Base-by-base conservation (phyloP, 768 basidiomycete genomes). In the Daedaleopsis nitida region DNA sequence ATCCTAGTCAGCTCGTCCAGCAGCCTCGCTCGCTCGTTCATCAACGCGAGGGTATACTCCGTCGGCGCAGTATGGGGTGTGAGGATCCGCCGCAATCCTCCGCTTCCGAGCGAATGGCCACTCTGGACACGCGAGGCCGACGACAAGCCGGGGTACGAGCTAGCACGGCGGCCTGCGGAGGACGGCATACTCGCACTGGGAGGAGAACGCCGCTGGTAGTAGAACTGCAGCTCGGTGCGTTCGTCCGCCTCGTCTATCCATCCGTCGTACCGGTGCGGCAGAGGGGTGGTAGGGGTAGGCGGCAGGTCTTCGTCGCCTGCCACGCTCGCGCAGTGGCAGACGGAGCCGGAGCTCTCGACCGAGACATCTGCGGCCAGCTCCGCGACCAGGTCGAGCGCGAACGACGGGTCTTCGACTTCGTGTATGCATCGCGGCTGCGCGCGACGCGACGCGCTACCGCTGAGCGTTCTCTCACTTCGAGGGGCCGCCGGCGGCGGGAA, bases 21-120 rank as follows among this genome's bases (percentile, higher is more conserved):
- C 23, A 89, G 68, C 42, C 78, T 73, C 0, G 86, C 85, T 0
- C 87, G 82, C 64, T 88, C 84, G 16, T 82, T 80, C 17, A 88
- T 61, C 8, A 89, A 76, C 13, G 80, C 75, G 17, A 81, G 71
- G 1, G 83, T 86, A 39, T 80, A 76, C 17, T 80, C 72, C 42
- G 75, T 74, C 7, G 80, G 76, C 1, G 77, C 78, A 35, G 66
- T 72, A 58, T 77, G 75, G 37, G 73, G 65, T 8, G 75, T 78
- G 16, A 72, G 42, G 42, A 72, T 56, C 19, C 69, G 64, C 13
- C 61, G 58, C 49, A 45, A 42, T 39, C 52, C 32, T 32, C 50
- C 43, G 39, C 53, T 47, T 14, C 37, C 55, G 21, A 27, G 17
- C n/a, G 56, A 12, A 17, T 45, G 50, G 24, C 11, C 55, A 44